Base-by-base conservation (phyloP, 306 rosid species). In the Fragaria vesca region DNA sequence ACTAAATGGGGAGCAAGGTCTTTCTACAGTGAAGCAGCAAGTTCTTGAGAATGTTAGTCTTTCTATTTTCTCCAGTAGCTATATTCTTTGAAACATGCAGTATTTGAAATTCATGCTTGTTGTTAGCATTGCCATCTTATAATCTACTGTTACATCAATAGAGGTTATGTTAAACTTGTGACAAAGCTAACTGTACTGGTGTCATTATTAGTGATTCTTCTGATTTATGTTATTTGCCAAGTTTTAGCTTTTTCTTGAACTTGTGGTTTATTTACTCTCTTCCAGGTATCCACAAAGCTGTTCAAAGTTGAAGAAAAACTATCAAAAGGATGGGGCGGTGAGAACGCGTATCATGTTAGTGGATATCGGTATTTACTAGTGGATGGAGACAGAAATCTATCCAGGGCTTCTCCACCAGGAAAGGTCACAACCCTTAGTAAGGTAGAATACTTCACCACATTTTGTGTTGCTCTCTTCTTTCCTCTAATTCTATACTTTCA, bases 251-350 rank as follows among this genome's bases (percentile, higher is more conserved):
- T 26, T 71, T 30, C 45, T 75, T 84, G 57, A 83, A 65, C 79
- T 62, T 71, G 34, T 42, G 71, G 69, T 61, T 78, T 75, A 24
- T 78, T 82, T 80, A 65, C 76, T 74, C 72, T 75, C 45, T 83
- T 78, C 66, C 88, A 95, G 99, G 96, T 93, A 45, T 89, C 93
- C 76, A 85, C 80, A 38, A 90, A 93, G 87, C 88, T 95, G 82
- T 71, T 87, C 80, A 93, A 87, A 91, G 91, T 95, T 78, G 99
- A 93, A 85, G 99, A 95, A 86, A 95, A 91, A 75, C 84, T 95
- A 77, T 93, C 98, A 13, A 95, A 91, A 89, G 99, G 99, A 82
- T 95, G 99, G 99, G 96, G 88, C 47, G 99, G 99, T 79, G 97
- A 95, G 83, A 95, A 91, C 83, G 99, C 97, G 21, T 93, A 95